Conservation (phyloP, 2,329 filamentous ascomycete genomes). For the Fusarium stilboides region DNA sequence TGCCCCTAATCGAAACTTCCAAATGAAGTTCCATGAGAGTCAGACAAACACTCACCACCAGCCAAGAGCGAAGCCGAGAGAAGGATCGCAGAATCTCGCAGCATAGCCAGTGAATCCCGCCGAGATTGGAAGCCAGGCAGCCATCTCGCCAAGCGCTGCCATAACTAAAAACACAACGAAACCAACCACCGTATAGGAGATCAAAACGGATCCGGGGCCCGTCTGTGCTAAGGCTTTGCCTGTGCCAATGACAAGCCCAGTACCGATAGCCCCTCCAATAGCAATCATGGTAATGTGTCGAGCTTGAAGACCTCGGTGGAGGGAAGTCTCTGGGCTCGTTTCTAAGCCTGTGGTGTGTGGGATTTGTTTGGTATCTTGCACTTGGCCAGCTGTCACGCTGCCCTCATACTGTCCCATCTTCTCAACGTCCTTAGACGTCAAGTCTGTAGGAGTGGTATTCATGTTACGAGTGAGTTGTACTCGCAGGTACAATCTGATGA, state of each 20-base stretch:
- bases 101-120: conserved; percentile 88
- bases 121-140: conserved; percentile 82
- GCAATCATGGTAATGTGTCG: conserved; percentile 74
- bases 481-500: too few species aligned
- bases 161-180: conserved; percentile 85
- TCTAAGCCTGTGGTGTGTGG: conserved; percentile 46
- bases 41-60: conserved; percentile 69
- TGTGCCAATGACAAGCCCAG: conserved; percentile 81
- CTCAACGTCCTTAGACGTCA: too few species aligned
- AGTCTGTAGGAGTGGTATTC: too few species aligned
- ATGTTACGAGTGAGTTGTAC: too few species aligned
- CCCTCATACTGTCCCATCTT: too few species aligned
- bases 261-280: conserved; percentile 82
- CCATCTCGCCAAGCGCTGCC: conserved; percentile 87
- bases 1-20: too few species aligned
- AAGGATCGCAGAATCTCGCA: conserved; percentile 83
- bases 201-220: conserved; percentile 77
- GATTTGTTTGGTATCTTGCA: too few species aligned
- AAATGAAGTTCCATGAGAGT: too few species aligned
- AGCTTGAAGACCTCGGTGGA: conserved; percentile 68
- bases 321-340: conserved; percentile 64
- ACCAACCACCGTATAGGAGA: conserved; percentile 79
- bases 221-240: conserved; percentile 68
- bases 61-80: conserved; percentile 83
- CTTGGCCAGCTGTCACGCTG: too few species aligned